These are phyloP conservation scores for Pestalotiopsis sp. DNA, from an alignment of 2,329 filamentous ascomycete species.

Conservation along the genomic window DNA sequence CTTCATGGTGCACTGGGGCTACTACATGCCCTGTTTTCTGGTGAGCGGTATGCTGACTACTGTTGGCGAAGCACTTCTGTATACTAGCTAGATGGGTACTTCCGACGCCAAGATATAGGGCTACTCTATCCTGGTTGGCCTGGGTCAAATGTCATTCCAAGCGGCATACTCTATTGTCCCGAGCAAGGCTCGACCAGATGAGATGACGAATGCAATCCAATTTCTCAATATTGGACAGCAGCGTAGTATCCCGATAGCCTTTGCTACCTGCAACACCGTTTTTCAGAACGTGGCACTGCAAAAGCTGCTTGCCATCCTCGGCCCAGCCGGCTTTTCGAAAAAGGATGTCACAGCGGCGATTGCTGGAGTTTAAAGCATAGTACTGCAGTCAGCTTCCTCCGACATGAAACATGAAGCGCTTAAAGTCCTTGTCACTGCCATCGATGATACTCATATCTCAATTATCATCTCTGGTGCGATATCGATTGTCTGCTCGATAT, in stretches of 20 bases:
- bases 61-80: slow-evolving; percentile 37
- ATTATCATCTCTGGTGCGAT: neutral
- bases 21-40: slow-evolving; percentile 43
- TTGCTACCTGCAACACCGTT: neutral
- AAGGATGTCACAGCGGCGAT: slow-evolving; percentile 6
- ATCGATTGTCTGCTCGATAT: neutral
- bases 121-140: slow-evolving; percentile 40
- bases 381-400: neutral
- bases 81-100: slow-evolving; percentile 18
- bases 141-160: slow-evolving; percentile 40
- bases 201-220: slow-evolving; percentile 31
- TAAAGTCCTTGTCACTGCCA: neutral
- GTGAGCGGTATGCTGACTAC: slow-evolving; percentile 36
- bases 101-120: slow-evolving; percentile 32
- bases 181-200: slow-evolving; percentile 24
- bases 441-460: neutral
- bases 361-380: neutral
- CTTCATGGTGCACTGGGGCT: slow-evolving; percentile 24
- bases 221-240: slow-evolving; percentile 32
- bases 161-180: slow-evolving; percentile 36
- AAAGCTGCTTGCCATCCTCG: slow-evolving; percentile 9
- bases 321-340: neutral
- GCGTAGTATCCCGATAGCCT: neutral
- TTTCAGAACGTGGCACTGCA: neutral
- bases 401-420: neutral